Evolutionary conservation across 2,329 filamentous ascomycete species (phyloP).

Genomic region (Monilinia polystroma): DNA sequence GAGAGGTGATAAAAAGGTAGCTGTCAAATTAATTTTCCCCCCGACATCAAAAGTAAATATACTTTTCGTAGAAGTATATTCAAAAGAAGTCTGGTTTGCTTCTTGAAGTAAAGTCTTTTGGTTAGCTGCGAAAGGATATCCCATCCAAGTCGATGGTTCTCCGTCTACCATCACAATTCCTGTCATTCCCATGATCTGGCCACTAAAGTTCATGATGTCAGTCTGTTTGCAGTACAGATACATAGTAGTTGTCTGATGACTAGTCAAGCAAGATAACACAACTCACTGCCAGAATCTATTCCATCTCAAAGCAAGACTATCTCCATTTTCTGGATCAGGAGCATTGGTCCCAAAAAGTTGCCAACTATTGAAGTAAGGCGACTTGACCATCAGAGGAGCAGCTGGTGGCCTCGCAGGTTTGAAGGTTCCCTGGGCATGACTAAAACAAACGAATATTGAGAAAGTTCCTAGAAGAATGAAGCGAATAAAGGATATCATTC

Average conservation of each 20-base stretch:
- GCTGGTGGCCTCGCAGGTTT: constrained; percentile 64
- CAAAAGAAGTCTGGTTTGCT: constrained; percentile 61
- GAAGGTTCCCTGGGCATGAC: constrained; percentile 52
- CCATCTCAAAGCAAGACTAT: constrained; percentile 68
- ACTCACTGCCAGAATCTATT: constrained; percentile 66
- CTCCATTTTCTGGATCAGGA: constrained; percentile 52
- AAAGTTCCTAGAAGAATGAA: background rate
- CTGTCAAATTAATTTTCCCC: constrained; percentile 60
- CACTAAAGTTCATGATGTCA: constrained; percentile 42
- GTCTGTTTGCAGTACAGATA: background rate
- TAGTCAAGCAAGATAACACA: background rate
- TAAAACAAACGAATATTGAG: background rate
- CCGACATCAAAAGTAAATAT: constrained; percentile 66
- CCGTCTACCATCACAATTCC: constrained; percentile 70
- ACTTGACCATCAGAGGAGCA: constrained; percentile 70
- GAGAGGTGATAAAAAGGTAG: constrained; percentile 70
- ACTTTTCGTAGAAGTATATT: constrained; percentile 71
- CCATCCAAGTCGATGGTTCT: constrained; percentile 62
- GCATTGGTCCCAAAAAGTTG: constrained; percentile 59
- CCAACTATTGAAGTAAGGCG: constrained; percentile 74
- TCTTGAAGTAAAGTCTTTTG: constrained; percentile 34
- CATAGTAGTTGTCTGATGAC: background rate
- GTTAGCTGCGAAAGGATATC: constrained; percentile 48
- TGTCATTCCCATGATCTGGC: constrained; percentile 61
- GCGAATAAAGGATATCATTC: background rate